These are phyloP conservation scores for Phytophthora fragariaefolia DNA, from an alignment of 352 stramenopile genomes.

Conservation along the genomic window DNA sequence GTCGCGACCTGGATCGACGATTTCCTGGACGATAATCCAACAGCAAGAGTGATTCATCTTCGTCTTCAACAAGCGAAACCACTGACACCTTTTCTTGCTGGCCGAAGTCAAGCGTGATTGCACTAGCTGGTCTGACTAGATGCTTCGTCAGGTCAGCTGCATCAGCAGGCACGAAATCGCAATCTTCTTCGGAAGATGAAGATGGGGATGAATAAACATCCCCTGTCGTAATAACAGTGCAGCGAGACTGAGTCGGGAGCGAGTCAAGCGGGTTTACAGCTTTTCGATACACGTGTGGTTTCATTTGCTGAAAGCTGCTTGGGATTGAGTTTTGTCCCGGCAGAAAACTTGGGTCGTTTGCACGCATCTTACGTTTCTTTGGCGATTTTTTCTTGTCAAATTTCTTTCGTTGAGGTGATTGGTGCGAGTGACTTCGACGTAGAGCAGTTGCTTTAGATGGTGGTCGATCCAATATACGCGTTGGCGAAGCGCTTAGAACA, in stretches of 20 bases:
- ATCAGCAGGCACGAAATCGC: constrained; percentile 1
- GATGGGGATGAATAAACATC: neutral
- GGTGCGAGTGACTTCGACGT: constrained; percentile 9
- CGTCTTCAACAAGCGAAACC: constrained; percentile 56
- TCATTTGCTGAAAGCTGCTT: constrained; percentile 66
- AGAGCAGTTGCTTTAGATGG: constrained; percentile 11
- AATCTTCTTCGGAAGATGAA: constrained; percentile 12
- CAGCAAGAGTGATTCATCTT: constrained; percentile 54
- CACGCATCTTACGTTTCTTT: neutral
- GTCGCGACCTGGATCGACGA: constrained; percentile 10
- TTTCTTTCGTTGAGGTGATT: constrained; percentile 20
- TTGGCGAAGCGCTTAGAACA: constrained; percentile 32
- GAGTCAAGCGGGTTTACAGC: constrained; percentile 39
- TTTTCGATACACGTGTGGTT: constrained; percentile 59
- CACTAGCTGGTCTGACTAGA: constrained; percentile 5
- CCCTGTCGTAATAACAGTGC: constrained; percentile 49
- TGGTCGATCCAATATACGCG: constrained; percentile 22
- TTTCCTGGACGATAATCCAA: constrained; percentile 46
- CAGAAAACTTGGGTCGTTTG: constrained; percentile 23
- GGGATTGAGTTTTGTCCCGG: constrained; percentile 56
- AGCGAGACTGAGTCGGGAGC: constrained; percentile 38
- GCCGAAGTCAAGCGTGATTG: constrained; percentile 14
- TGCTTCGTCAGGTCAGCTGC: neutral
- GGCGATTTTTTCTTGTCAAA: constrained; percentile 8
- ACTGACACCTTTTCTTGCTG: constrained; percentile 51